Base-by-base conservation (phyloP, 2,329 filamentous ascomycete genomes). In the Trichophyton verrucosum region DNA sequence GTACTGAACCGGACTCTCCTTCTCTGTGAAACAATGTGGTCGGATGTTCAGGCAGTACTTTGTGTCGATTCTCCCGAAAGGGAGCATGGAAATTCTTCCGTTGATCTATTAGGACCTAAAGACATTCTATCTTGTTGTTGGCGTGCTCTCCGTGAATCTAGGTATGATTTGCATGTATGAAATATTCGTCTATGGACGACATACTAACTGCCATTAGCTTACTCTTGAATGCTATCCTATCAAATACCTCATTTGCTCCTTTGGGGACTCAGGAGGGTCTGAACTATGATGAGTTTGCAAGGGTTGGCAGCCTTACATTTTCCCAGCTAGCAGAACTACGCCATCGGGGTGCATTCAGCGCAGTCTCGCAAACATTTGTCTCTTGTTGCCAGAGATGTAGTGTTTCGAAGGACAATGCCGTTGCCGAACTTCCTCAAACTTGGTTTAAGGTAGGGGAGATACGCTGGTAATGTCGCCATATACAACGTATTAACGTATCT, bases 61-160 rank as follows among this genome's bases (percentile, higher is more conserved):
- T 99, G 94, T 68, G 87, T 95, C 64, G 94, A 96, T 73, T 95
- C 94, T 0, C 94, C 95, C 0, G 94, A 99, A 74, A 92, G 92
- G 1, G 64, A 66, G 0, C 86, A 94, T 71, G 77, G 70, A 0
- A 76, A 82, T 70, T 67, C 86, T 0, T 85, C 91, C 58, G 88
- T 92, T 27, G 72, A 89, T n/a, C 83, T 88, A 15, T 81, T 86
- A 3, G 87, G 86, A 0, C 79, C 90, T 0, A 97, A 96, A 70
- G 90, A 95, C 67, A 81, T 95, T 17, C 75, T 99, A 55, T 97
- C 92, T 65, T 99, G 94, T 72, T 96, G 91, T 64, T 99, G 96
- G 81, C 84, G 94, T 67, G 89, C 91, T 4, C 80, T 96, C n/a
- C 92, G 96, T 64, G 94, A 99, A 74, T 89, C 91, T 24, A 96